A percentile compares a stretch with the other conserved stretches of the same genome.
Evolutionary conservation across 345 rosid genomes (phyloP).

Genomic region (Pugionium cornutum): DNA sequence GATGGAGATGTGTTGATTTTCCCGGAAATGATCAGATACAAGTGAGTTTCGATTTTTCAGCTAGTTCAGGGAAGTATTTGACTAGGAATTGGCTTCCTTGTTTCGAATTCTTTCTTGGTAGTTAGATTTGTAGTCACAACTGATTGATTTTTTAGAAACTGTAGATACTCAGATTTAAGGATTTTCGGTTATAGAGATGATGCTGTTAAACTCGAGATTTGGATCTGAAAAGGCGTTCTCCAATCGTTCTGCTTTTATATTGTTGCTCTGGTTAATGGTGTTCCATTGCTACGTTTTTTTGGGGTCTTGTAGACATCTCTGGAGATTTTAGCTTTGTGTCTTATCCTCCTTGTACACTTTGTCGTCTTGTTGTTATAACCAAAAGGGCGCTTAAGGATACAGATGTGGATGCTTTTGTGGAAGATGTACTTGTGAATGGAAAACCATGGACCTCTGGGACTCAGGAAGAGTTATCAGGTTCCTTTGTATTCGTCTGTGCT

Average conservation of each 20-base stretch:
- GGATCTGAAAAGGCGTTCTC: constrained; percentile 20
- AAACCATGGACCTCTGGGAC: constrained; percentile 73
- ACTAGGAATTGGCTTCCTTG: background rate
- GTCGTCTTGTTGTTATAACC: constrained; percentile 10
- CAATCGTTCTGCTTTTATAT: background rate
- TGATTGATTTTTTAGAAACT: background rate
- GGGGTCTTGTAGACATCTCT: constrained; percentile 3
- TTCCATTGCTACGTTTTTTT: background rate
- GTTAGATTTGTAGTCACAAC: background rate
- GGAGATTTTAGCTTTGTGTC: constrained; percentile 16
- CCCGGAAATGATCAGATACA: constrained; percentile 90
- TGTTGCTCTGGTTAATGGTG: constrained; percentile 1
- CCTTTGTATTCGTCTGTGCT: constrained; percentile 84
- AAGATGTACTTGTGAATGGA: constrained; percentile 80
- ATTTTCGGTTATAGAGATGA: background rate
- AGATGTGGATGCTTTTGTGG: constrained; percentile 75
- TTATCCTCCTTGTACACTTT: constrained; percentile 8
- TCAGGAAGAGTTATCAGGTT: constrained; percentile 61
- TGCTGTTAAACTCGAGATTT: constrained; percentile 13
- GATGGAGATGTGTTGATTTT: constrained; percentile 92
- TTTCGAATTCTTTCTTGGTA: constrained; percentile 4
- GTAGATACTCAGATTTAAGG: background rate
- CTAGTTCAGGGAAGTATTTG: too few species aligned
- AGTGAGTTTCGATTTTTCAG: constrained; percentile 52
- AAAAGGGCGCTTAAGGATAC: constrained; percentile 65